These are phyloP conservation scores for Adansonia rubrostipa DNA, from an alignment of 441 rosid species.

Conservation along the genomic window DNA sequence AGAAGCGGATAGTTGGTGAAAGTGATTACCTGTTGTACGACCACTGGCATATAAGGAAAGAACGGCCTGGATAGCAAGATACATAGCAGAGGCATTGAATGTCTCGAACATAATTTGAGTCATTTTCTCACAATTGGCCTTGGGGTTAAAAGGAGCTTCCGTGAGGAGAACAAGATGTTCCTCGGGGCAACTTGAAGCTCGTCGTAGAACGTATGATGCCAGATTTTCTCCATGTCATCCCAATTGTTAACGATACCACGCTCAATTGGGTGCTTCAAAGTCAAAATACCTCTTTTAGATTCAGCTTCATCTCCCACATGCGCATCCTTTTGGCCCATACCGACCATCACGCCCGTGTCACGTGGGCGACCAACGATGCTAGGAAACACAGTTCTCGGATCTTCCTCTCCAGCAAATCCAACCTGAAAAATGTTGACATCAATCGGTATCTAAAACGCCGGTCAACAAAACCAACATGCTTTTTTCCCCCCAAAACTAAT, in stretches of 20 bases:
- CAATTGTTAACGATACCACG: slow-evolving; percentile 72
- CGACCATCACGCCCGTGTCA: slow-evolving; percentile 79
- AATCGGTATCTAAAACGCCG: slow-evolving; percentile 18
- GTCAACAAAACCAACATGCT: not conserved
- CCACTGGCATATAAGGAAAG: slow-evolving; percentile 76
- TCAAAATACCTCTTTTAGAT: slow-evolving; percentile 29
- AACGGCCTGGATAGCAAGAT: slow-evolving; percentile 74
- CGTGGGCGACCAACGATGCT: slow-evolving; percentile 77
- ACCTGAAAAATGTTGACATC: slow-evolving; percentile 47
- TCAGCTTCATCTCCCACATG: slow-evolving; percentile 33
- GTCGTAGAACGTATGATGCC: slow-evolving; percentile 77
- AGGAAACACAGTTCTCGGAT: slow-evolving; percentile 82
- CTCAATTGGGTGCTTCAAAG: slow-evolving; percentile 57
- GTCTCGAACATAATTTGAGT: slow-evolving; percentile 81
- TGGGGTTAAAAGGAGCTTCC: slow-evolving; percentile 71
- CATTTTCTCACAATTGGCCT: slow-evolving; percentile 80
- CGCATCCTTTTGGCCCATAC: slow-evolving; percentile 77
- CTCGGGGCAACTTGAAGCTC: slow-evolving; percentile 75
- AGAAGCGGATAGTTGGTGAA: not conserved
- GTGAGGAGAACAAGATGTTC: slow-evolving; percentile 79
- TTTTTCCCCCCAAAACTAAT: not conserved
- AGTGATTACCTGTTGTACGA: slow-evolving; percentile 64
- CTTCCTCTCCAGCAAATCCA: slow-evolving; percentile 83
- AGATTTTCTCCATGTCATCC: slow-evolving; percentile 84
- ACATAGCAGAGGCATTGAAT: slow-evolving; percentile 71